phyloP scores from a whole-genome alignment of 768 basidiomycete genomes.

The Coprinopsis sp. region DNA sequence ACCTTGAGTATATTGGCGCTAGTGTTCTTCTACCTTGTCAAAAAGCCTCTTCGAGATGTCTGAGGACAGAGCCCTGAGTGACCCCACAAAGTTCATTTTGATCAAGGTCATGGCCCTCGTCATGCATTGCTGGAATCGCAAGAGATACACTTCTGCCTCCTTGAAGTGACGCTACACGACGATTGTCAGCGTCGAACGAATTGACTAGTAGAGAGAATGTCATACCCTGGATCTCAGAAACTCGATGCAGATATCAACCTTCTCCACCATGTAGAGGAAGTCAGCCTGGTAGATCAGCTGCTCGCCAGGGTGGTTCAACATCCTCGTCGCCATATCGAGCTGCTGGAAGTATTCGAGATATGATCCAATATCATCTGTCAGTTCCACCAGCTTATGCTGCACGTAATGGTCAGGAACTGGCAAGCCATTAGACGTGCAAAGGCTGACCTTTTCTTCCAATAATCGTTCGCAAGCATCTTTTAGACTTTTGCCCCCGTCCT shows the following conservation, averaged over 20 bases:
- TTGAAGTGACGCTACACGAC: slow-evolving; percentile 72
- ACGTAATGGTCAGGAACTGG: neutral
- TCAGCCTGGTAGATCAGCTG: slow-evolving; percentile 86
- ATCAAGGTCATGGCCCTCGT: slow-evolving; percentile 97
- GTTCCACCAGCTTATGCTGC: slow-evolving; percentile 71
- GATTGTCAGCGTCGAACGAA: slow-evolving; percentile 2
- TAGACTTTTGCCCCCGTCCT: slow-evolving; percentile 87
- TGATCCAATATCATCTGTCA: slow-evolving; percentile 78
- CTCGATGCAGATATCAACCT: slow-evolving; percentile 91
- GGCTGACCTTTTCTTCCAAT: slow-evolving; percentile 83
- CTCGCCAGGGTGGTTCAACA: slow-evolving; percentile 93
- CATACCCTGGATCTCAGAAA: slow-evolving; percentile 84
- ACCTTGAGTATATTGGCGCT: neutral
- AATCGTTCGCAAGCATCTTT: slow-evolving; percentile 89
- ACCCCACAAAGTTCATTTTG: slow-evolving; percentile 93
- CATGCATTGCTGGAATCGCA: slow-evolving; percentile 98
- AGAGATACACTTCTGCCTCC: slow-evolving; percentile 91
- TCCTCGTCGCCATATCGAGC: slow-evolving; percentile 86
- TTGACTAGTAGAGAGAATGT: slow-evolving; percentile 2
- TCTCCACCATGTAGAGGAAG: slow-evolving; percentile 94
- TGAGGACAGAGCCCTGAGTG: slow-evolving; percentile 68
- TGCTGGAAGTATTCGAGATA: slow-evolving; percentile 93
- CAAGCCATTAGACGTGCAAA: neutral
- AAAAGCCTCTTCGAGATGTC: slow-evolving; percentile 73
- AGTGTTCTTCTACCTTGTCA: slow-evolving; percentile 82